Evolutionary conservation across 495 filamentous ascomycete species (phyloP).

Genomic region (Staphylotrichum tortipilum): DNA sequence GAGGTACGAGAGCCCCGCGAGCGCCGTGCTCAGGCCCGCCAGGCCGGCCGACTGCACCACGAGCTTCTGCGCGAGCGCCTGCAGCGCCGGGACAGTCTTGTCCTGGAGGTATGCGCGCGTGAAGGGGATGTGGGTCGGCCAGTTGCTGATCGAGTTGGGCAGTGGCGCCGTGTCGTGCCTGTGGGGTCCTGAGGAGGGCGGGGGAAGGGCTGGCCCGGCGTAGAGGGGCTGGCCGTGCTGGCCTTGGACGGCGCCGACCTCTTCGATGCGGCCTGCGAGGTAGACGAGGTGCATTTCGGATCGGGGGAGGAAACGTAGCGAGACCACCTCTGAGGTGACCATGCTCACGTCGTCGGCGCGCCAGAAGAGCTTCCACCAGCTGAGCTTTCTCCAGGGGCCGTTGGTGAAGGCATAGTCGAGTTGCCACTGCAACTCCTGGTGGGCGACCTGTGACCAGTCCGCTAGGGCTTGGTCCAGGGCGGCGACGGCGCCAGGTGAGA

Average conservation of each 20-base stretch:
- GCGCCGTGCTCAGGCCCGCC: constrained; percentile 50
- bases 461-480: constrained; percentile 50
- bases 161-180: not conserved
- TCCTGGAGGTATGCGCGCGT: constrained; percentile 53
- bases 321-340: constrained; percentile 68
- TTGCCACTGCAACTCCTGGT: constrained; percentile 71
- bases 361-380: constrained; percentile 96
- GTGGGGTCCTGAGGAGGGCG: not conserved
- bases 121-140: constrained; percentile 45
- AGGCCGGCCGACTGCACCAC: constrained; percentile 66
- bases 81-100: constrained; percentile 62
- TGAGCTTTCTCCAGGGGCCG: constrained; percentile 60
- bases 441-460: constrained; percentile 68
- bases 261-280: constrained; percentile 69
- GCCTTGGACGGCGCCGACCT: constrained; percentile 37
- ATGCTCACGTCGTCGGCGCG: constrained; percentile 82
- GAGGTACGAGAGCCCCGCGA: constrained; percentile 62
- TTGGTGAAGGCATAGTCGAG: constrained; percentile 66
- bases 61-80: constrained; percentile 70
- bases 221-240: constrained; percentile 10
- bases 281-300: constrained; percentile 71
- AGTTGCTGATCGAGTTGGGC: constrained; percentile 15
- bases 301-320: constrained; percentile 59
- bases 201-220: constrained; percentile 9
- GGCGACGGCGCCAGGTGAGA: constrained; percentile 36